Percentiles rank a stretch among this genome's conserved stretches.
phyloP scores from a whole-genome alignment of 129 eudicot genomes.

The Pittosporum tobira region DNA sequence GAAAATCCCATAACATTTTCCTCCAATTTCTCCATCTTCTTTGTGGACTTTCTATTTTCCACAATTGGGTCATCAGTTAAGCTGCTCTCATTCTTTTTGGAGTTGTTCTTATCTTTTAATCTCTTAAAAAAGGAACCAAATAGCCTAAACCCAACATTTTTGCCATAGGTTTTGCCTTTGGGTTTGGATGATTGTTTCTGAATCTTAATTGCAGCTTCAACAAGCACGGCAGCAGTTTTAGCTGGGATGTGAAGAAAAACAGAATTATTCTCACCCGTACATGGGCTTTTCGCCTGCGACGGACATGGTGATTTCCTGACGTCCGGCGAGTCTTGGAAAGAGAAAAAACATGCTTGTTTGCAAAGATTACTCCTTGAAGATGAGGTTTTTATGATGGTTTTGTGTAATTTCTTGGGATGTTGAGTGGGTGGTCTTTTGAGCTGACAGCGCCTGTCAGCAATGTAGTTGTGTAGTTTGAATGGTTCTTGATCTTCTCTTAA shows the following conservation, averaged over 20 bases:
- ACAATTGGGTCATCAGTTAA: not conserved
- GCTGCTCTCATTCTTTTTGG: constrained; percentile 26
- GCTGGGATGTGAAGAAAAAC: constrained; percentile 57
- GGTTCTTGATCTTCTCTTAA: constrained; percentile 86
- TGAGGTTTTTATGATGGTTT: constrained; percentile 20
- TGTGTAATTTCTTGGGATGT: constrained; percentile 7
- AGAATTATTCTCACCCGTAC: constrained; percentile 4
- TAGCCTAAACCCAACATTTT: constrained; percentile 43
- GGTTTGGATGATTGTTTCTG: constrained; percentile 30
- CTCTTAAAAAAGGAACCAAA: constrained; percentile 59
- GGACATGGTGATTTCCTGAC: constrained; percentile 42
- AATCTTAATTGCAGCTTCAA: constrained; percentile 70
- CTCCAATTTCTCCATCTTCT: constrained; percentile 14
- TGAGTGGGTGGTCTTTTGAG: constrained; percentile 21
- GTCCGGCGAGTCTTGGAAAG: constrained; percentile 62
- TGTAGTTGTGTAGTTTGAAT: constrained; percentile 53
- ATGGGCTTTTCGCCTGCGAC: constrained; percentile 32
- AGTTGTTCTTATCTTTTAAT: constrained; percentile 35
- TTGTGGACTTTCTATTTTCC: not conserved
- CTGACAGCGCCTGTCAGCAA: constrained; percentile 46
- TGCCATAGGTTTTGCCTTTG: constrained; percentile 28
- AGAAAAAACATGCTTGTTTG: constrained; percentile 61
- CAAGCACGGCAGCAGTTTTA: constrained; percentile 48
- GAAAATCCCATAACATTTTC: constrained; percentile 18
- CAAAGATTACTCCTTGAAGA: constrained; percentile 27